These are phyloP conservation scores for Petrea volubilis DNA, from an alignment of 257 asterid species.

Conservation along the genomic window DNA sequence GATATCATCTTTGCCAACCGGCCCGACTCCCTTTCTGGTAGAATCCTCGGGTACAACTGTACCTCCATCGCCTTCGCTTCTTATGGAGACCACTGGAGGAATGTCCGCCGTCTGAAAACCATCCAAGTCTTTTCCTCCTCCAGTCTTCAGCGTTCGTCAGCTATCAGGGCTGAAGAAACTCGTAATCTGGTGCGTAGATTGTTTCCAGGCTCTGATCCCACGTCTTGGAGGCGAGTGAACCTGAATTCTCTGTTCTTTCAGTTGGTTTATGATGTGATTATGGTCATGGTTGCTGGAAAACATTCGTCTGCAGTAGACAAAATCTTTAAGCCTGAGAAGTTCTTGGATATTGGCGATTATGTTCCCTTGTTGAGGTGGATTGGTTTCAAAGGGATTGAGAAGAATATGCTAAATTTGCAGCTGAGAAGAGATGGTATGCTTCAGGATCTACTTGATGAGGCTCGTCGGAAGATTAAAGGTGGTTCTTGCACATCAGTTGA, in stretches of 20 bases:
- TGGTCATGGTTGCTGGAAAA: constrained; percentile 33
- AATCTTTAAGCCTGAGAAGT: constrained; percentile 23
- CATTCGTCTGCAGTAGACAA: constrained; percentile 30
- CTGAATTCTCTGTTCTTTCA: constrained; percentile 31
- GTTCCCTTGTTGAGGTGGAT: constrained; percentile 26
- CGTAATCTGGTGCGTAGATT: constrained; percentile 20
- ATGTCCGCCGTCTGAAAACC: constrained; percentile 41
- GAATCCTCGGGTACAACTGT: constrained; percentile 32
- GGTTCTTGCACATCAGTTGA: not conserved
- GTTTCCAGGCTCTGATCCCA: not conserved
- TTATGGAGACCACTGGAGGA: constrained; percentile 47
- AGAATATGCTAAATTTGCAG: constrained; percentile 1
- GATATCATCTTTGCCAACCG: constrained; percentile 39
- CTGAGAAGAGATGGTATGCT: constrained; percentile 8
- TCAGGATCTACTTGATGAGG: constrained; percentile 18
- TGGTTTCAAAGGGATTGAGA: constrained; percentile 22
- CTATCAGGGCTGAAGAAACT: constrained; percentile 30
- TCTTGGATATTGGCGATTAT: constrained; percentile 22
- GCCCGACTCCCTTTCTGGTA: constrained; percentile 25
- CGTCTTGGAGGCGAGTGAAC: constrained; percentile 24
- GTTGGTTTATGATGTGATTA: constrained; percentile 31
- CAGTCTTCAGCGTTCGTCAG: too few species aligned
- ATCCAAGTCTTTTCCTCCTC: too few species aligned
- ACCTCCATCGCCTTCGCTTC: constrained; percentile 37
- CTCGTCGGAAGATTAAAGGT: not conserved